Base-by-base conservation (phyloP, 2,329 filamentous ascomycete genomes). In the Sporothrix mexicana region DNA sequence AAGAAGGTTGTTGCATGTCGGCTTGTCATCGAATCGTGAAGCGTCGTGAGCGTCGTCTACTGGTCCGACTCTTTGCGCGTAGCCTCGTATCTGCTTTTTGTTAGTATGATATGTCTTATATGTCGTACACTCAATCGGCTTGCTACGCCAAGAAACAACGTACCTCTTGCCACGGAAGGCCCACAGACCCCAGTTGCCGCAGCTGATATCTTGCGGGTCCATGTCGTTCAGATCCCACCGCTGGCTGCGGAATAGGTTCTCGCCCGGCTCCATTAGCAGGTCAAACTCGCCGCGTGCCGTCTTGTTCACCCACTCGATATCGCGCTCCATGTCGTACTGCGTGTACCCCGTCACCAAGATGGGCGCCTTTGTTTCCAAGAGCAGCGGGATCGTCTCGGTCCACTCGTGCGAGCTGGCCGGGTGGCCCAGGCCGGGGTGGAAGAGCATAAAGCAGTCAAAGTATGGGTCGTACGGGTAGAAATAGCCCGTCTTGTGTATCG, bases 381-480 rank as follows among this genome's bases (percentile, higher is more conserved):
- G 87, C 78, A 94, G 87, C 1, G 96, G 96, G 8, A 99, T 83
- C 0, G 96, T 98, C 78, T 95, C 91, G 73, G 92, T 88, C 96
- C 97, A 99, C 81, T 99, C 96, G 78, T 97, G 93, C 70, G 93
- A 93, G 79, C 92, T 95, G 15, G 95, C 94, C 0, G 97, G 95
- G 81, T 99, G 96, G 13, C 96, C 97, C 20, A 99, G 88, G 9
- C 97, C 97, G 0, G 97, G 97, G 79, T 99, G 97, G 86, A 98
- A 99, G 69, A 98, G 88, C 78, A 99, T 91, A 80, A 99, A 97
- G 82, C 93, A 96, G 85, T 99, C 96, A 81, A 99, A 97, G 84
- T 99, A 99, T 0, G 96, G 96, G 80, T 99, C 96, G 80, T 97
- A 98, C 0, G 97, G 96, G 73, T 93, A 90, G 84, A 98, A 99